Evolutionary conservation across 768 basidiomycete species (phyloP), one percentile per base, ranked within the genome.

Genomic region (Pleurotus giganteus): DNA sequence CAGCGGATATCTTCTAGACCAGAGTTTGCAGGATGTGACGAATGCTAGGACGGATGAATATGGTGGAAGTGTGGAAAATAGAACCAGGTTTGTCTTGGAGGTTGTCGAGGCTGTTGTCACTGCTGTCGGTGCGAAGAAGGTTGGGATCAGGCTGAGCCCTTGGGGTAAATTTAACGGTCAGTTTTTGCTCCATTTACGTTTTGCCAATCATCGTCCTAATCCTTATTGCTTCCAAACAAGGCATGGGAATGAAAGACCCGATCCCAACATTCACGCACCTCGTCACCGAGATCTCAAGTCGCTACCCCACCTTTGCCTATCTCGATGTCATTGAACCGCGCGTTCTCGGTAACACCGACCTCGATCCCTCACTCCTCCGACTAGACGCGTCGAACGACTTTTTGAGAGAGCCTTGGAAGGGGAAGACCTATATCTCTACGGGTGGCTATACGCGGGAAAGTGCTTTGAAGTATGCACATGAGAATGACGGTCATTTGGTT

Each of bases 21-120:
- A 84, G 56, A 83, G 84, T 71, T 64, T 81, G 15, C 78, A 83
- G 55, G 66, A 62, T 45, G 71, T 63, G 2, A 64, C 75, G 17
- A 84, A 85, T 66, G 61, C 72, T 32, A 76, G 83, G 17, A 80
- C 75, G 12, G 84, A 84, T 66, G 63, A 75, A 51, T 88, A 80
- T 72, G 85, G 85, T 7, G 86, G 85, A 4, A 77, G 74, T 36
- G 56, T 78, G 37, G 80, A 83, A 66, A 83, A 83, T 63, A 75
- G 85, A n/a, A 63, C 74, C 1, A 69, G 81, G 3, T 84, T 87
- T 62, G 71, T 69, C 0, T 71, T 82, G 4, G 79, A 83, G 62
- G 71, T 81, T 41, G 62, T 82, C 19, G 77, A 79, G 53, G 78
- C 72, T 2, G 55, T 68, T 7, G 19, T 21, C n/a, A n/a, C n/a